Evolutionary conservation across 179 eudicot species (phyloP).

Genomic region (Beta lomatogona): DNA sequence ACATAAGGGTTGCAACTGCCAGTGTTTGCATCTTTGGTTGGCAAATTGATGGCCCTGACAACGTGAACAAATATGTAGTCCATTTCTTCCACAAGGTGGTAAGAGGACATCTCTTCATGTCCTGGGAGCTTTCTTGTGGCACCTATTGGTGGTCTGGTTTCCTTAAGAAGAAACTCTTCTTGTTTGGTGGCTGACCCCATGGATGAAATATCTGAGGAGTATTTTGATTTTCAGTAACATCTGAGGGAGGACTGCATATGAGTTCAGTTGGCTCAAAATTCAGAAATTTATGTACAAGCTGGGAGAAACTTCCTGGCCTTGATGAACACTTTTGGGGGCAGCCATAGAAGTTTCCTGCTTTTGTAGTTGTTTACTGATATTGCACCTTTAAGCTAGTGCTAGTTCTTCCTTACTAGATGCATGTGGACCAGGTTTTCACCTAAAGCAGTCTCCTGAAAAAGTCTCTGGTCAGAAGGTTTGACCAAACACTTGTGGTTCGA

Average conservation of each 20-base stretch:
- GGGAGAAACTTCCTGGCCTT: too few relatives aligned
- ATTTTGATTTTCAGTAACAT: background rate
- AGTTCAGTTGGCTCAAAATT: background rate
- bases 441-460: too few relatives aligned
- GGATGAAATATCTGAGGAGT: background rate
- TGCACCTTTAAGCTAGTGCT: too few relatives aligned
- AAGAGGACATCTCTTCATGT: constrained; percentile 17
- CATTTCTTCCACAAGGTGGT: constrained; percentile 44
- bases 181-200: background rate
- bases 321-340: background rate
- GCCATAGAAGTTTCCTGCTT: background rate
- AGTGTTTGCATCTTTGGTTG: constrained; percentile 10
- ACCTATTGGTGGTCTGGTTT: background rate
- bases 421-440: too few relatives aligned
- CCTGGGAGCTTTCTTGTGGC: background rate
- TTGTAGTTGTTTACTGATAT: too few relatives aligned
- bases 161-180: constrained; percentile 4
- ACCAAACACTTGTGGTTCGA: too few relatives aligned
- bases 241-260: background rate
- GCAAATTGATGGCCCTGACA: constrained; percentile 41
- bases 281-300: background rate
- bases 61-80: constrained; percentile 46
- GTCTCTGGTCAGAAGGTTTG: too few relatives aligned
- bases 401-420: too few relatives aligned
- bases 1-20: constrained; percentile 41